Evolutionary conservation across 2,329 filamentous ascomycete species (phyloP).

Genomic region (Helotiales sp.): DNA sequence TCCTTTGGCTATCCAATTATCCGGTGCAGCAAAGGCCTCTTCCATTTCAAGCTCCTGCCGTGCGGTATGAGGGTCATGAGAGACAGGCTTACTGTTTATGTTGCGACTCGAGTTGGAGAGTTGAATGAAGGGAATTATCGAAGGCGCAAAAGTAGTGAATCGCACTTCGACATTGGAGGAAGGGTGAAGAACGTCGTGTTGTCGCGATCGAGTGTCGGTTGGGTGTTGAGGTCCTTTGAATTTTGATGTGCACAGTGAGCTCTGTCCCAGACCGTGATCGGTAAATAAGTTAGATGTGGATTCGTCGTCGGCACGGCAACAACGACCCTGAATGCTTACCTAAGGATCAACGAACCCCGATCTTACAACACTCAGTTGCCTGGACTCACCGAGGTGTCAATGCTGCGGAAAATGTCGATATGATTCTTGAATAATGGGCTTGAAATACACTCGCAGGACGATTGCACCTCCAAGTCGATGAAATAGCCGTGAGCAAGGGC

Average conservation of each 20-base stretch:
- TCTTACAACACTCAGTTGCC: not conserved
- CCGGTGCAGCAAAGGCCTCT: not conserved
- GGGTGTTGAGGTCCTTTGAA: not conserved
- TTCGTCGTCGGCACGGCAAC: conserved; percentile 13
- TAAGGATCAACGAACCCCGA: not conserved
- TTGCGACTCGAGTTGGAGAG: not conserved
- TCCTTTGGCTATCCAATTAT: conserved; percentile 3
- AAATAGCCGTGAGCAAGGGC: not conserved
- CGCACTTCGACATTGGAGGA: conserved; percentile 1
- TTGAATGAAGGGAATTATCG: not conserved
- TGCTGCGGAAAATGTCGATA: not conserved
- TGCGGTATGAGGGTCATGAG: conserved; percentile 7
- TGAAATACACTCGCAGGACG: conserved; percentile 9
- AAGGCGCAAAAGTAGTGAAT: not conserved
- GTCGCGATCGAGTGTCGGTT: not conserved
- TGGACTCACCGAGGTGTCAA: not conserved
- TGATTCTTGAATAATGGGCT: conserved; percentile 11
- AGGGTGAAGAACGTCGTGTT: not conserved
- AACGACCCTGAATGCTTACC: conserved; percentile 3
- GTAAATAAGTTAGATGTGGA: conserved; percentile 17
- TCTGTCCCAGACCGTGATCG: conserved; percentile 10
- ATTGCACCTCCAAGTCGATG: conserved; percentile 5
- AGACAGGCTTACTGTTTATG: conserved; percentile 15
- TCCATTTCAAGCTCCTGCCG: conserved; percentile 3
- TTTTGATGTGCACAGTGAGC: not conserved